Evolutionary conservation across 73 alveolate genomes (phyloP).

Genomic region (Vitrella brassicaformis): DNA sequence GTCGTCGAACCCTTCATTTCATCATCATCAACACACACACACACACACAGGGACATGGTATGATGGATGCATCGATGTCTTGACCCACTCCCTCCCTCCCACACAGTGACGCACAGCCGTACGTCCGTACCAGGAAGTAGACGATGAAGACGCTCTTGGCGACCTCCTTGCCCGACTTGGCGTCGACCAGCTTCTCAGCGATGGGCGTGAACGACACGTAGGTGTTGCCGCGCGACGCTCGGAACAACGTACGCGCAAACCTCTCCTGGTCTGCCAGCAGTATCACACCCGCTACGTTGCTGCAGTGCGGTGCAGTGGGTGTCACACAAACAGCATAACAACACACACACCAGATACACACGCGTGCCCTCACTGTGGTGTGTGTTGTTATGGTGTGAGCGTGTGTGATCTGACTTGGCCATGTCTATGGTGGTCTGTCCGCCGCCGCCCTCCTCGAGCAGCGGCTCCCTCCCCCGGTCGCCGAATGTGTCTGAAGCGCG

Average conservation of each 20-base stretch:
- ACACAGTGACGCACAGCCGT: background rate
- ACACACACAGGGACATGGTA: background rate
- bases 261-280: constrained; percentile 10
- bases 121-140: constrained; percentile 10
- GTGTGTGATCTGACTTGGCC: too few species aligned
- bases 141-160: constrained; percentile 26
- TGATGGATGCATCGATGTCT: background rate
- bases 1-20: too few species aligned
- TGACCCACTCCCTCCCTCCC: background rate
- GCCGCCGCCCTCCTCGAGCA: too few species aligned
- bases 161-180: constrained; percentile 26
- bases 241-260: constrained; percentile 29
- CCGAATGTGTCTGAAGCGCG: too few species aligned
- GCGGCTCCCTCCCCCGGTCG: too few species aligned
- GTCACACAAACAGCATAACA: too few species aligned
- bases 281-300: background rate
- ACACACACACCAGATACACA: too few species aligned
- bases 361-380: too few species aligned
- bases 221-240: constrained; percentile 38
- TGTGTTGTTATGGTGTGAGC: too few species aligned
- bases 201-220: constrained; percentile 26
- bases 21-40: constrained; percentile 20
- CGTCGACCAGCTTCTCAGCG: constrained; percentile 13
- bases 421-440: too few species aligned
- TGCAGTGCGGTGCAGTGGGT: too few species aligned